A percentile compares a stretch with the other conserved stretches of the same genome.
phyloP scores from a whole-genome alignment of 768 basidiomycete species.

The Boletus tomentosulus region DNA sequence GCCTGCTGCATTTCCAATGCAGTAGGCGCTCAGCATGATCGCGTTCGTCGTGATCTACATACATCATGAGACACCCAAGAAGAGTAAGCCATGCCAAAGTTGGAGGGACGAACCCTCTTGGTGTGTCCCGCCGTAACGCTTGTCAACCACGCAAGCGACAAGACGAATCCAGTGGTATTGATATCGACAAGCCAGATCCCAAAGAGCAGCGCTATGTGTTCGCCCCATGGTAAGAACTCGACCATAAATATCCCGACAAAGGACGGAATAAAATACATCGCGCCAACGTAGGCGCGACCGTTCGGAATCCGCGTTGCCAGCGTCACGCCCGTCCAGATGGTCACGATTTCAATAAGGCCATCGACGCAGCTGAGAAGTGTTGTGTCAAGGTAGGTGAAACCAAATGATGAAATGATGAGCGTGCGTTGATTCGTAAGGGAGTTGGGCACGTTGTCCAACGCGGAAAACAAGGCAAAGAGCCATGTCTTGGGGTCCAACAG shows the following conservation, averaged over 20 bases:
- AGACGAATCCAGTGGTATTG: conserved; percentile 54
- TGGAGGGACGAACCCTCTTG: conserved; percentile 51
- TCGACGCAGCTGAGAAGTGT: conserved; percentile 67
- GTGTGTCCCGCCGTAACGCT: conserved; percentile 69
- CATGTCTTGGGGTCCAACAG: conserved; percentile 68
- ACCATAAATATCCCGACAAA: conserved; percentile 59
- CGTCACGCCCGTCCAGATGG: conserved; percentile 62
- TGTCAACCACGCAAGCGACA: conserved; percentile 62
- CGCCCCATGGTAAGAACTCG: conserved; percentile 58
- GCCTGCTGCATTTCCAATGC: conserved; percentile 60
- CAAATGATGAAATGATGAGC: conserved; percentile 64
- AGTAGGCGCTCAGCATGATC: conserved; percentile 69
- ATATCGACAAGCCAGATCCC: conserved; percentile 37
- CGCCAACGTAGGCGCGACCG: conserved; percentile 58
- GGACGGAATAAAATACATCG: conserved; percentile 61
- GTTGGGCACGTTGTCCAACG: conserved; percentile 59
- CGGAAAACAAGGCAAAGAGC: conserved; percentile 69
- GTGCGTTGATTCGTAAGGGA: conserved; percentile 62
- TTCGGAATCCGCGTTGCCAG: conserved; percentile 55
- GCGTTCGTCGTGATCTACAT: conserved; percentile 47
- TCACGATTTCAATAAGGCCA: conserved; percentile 62
- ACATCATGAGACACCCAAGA: background rate
- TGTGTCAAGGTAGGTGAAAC: conserved; percentile 60
- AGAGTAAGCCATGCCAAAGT: background rate
- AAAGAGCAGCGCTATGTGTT: conserved; percentile 64